Percentiles rank a stretch among this genome's conserved stretches.
Conservation (phyloP, 1,284 basidiomycete genomes). For the Moniliophthora roreri region DNA sequence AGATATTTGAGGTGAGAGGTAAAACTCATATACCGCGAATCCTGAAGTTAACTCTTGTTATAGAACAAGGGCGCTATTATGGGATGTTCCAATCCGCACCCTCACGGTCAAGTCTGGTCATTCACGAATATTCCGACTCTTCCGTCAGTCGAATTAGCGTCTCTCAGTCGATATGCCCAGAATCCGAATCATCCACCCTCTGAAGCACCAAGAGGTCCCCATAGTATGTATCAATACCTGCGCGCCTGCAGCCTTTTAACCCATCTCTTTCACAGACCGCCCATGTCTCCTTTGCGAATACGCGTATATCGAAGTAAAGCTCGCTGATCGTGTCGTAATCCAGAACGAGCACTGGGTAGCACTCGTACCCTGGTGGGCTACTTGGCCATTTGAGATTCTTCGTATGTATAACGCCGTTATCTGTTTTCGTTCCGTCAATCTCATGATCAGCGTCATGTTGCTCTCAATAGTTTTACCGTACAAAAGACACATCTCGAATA, state of each 20-base stretch:
- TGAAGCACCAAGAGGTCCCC: constrained; percentile 55
- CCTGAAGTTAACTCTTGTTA: constrained; percentile 2
- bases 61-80: constrained; percentile 95
- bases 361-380: constrained; percentile 94
- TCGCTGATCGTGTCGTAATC: constrained; percentile 59
- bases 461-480: constrained; percentile 84
- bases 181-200: constrained; percentile 32
- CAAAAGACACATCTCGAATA: constrained; percentile 72
- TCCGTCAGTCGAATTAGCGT: constrained; percentile 64
- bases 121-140: constrained; percentile 74
- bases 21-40: not conserved
- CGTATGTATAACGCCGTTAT: constrained; percentile 38
- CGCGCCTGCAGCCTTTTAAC: not conserved
- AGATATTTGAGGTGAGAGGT: constrained; percentile 87
- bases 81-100: constrained; percentile 96
- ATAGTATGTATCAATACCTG: constrained; percentile 32
- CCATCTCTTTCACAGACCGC: constrained; percentile 28
- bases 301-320: constrained; percentile 65
- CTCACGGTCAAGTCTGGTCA: constrained; percentile 93
- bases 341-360: constrained; percentile 84
- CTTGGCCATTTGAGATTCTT: constrained; percentile 92
- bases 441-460: not conserved
- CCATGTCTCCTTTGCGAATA: constrained; percentile 88
- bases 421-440: not conserved
- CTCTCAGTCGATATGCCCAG: constrained; percentile 56